Evolutionary conservation across 169 alveolate species (phyloP).

Genomic region (Eimeria necatrix): DNA sequence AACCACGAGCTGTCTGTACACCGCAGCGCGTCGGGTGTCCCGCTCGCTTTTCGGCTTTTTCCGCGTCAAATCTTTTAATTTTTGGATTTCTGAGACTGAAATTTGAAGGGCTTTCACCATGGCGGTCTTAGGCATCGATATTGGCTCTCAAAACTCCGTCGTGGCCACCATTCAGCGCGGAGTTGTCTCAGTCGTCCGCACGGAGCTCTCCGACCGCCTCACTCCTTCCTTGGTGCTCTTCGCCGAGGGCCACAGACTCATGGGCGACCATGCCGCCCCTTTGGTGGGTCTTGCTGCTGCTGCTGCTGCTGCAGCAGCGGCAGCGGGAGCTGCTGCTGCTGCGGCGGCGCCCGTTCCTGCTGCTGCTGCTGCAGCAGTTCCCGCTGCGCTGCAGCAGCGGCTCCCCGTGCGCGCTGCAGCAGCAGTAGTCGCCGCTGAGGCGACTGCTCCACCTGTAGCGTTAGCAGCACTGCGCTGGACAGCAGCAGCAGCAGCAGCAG

Average conservation of each 20-base stretch:
- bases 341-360: not conserved
- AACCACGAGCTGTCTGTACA: not conserved
- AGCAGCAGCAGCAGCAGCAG: not conserved
- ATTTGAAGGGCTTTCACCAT: not conserved
- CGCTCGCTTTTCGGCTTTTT: not conserved
- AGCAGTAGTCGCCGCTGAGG: not conserved
- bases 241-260: slow-evolving; percentile 93
- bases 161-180: slow-evolving; percentile 97
- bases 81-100: not conserved
- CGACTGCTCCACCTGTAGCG: too few relatives aligned
- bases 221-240: slow-evolving; percentile 96
- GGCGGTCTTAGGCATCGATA: slow-evolving; percentile 97
- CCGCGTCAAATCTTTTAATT: not conserved
- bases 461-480: too few relatives aligned
- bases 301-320: not conserved
- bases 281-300: slow-evolving; percentile 83
- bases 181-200: slow-evolving; percentile 96
- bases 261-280: slow-evolving; percentile 96
- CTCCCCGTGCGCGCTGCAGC: not conserved
- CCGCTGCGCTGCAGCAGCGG: not conserved
- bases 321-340: not conserved
- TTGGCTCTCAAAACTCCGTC: slow-evolving; percentile 97
- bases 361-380: not conserved
- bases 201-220: slow-evolving; percentile 96
- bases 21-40: not conserved